Evolutionary conservation across 176 grass and related monocot genomes (phyloP), one percentile per base, ranked within the genome.

Genomic region (Miscanthus lutarioriparius): DNA sequence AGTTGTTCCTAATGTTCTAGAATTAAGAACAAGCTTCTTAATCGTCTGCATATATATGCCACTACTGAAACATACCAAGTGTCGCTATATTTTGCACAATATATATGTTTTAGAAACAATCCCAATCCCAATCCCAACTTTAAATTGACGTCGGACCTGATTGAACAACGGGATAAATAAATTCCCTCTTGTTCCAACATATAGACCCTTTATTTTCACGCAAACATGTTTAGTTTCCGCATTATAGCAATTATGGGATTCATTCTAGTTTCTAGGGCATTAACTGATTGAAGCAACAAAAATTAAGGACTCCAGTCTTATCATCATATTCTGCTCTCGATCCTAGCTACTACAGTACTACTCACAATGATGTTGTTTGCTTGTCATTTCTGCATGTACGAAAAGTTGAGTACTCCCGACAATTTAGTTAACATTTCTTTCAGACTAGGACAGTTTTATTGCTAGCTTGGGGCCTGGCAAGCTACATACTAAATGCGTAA

Each of bases 341-440:
- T 41, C 14, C 6, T 61, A 44, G 20, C 38, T 71, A 58, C 10
- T 35, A 35, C 33, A 35, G 33, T 35, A 35, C 33, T 35, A 77
- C 10, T 19, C 36, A 70, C 26, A 23, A 59, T 48, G 10, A 30
- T 43, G 49, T 17, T 35, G 17, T 53, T 45, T 44, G 33, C 20
- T 69, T 33, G 12, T 58, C 20, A 70, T 33, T 64, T 15, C 75
- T 45, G 37, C 64, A 26, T 26, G 75, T 78, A 70, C 64, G 26
- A 59, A 78, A 78, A 78, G 74, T 59, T 62, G 14, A 58, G 19
- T 41, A 19, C 54, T 78, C 15, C 48, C 37, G 64, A 79, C 75
- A 85, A 35, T 48, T 63, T 70, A 4, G 65, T 71, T 47, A 44
- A 78, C 19, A 85, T 35, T 79, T 67, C 65, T 85, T 62, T 78